Conservation (phyloP, 805 yeast species). For the Jamesozyma lodderae region DNA sequence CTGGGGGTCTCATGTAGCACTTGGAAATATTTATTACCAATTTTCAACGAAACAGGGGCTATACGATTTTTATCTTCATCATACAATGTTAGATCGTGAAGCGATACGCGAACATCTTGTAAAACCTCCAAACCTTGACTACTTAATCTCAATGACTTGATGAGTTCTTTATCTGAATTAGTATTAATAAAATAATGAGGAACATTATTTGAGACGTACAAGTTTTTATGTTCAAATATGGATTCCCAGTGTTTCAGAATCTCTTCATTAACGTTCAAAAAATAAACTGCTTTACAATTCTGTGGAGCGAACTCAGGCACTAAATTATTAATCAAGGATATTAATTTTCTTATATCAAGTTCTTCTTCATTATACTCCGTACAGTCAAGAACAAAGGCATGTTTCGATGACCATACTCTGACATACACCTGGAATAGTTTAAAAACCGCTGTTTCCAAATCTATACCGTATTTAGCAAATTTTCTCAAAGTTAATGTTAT, state of each 20-base stretch:
- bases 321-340: slow-evolving; percentile 32
- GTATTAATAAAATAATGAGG: slow-evolving; percentile 38
- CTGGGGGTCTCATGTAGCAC: slow-evolving; percentile 39
- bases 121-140: slow-evolving; percentile 35
- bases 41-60: slow-evolving; percentile 51
- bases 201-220: slow-evolving; percentile 22
- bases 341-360: slow-evolving; percentile 16
- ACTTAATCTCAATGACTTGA: slow-evolving; percentile 39
- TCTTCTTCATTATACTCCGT: slow-evolving; percentile 42
- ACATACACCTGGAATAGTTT: slow-evolving; percentile 55
- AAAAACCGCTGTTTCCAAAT: slow-evolving; percentile 46
- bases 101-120: slow-evolving; percentile 43
- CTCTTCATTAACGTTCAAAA: slow-evolving; percentile 33
- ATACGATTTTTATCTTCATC: slow-evolving; percentile 41
- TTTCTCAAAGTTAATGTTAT: slow-evolving; percentile 43
- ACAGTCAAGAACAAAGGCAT: slow-evolving; percentile 56
- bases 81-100: slow-evolving; percentile 44
- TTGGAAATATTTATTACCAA: slow-evolving; percentile 65
- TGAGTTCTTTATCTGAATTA: slow-evolving; percentile 36
- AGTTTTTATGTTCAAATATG: slow-evolving; percentile 18
- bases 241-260: slow-evolving; percentile 20
- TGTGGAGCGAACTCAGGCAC: slow-evolving; percentile 43
- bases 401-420: slow-evolving; percentile 64
- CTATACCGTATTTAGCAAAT: slow-evolving; percentile 30
- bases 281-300: slow-evolving; percentile 48